phyloP scores from a whole-genome alignment of 495 filamentous ascomycete species.

The Umbilicaria muhlenbergii region DNA sequence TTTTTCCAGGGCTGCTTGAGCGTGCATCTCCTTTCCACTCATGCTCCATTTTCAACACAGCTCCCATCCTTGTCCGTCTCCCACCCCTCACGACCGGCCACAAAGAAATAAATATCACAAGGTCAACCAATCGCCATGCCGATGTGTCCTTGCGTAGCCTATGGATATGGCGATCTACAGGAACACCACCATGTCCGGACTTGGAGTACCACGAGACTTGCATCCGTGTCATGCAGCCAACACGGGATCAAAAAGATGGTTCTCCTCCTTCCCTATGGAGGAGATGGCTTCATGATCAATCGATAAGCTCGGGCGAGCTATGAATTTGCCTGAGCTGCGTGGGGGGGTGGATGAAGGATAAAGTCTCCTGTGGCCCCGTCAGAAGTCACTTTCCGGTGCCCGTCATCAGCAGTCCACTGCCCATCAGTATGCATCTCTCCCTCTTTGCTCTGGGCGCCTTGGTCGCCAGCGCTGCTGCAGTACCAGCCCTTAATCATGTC shows the following conservation, averaged over 20 bases:
- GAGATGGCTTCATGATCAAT: background rate
- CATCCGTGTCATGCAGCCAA: background rate
- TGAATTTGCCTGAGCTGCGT: background rate
- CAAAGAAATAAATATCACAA: slow-evolving; percentile 1
- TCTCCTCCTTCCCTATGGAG: slow-evolving; percentile 9
- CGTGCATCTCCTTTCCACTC: too few relatives aligned
- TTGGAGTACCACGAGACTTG: background rate
- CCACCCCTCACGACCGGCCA: background rate
- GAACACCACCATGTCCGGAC: slow-evolving; percentile 1
- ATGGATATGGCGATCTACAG: background rate
- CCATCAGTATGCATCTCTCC: slow-evolving; percentile 18
- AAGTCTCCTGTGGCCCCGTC: background rate
- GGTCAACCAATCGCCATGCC: too few relatives aligned
- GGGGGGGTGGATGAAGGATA: background rate
- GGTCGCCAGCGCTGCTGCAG: slow-evolving; percentile 15
- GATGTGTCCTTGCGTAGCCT: background rate
- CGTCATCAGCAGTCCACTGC: background rate
- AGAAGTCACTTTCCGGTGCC: background rate
- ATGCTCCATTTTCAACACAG: too few relatives aligned
- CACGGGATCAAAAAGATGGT: background rate
- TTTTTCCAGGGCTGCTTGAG: too few relatives aligned
- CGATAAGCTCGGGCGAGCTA: background rate
- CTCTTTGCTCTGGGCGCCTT: slow-evolving; percentile 18
- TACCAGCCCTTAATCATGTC: slow-evolving; percentile 19
- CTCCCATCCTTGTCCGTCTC: too few relatives aligned